phyloP scores from a whole-genome alignment of 192 early-diverging fungal species.

The Rhizoclosmatium globosum region DNA sequence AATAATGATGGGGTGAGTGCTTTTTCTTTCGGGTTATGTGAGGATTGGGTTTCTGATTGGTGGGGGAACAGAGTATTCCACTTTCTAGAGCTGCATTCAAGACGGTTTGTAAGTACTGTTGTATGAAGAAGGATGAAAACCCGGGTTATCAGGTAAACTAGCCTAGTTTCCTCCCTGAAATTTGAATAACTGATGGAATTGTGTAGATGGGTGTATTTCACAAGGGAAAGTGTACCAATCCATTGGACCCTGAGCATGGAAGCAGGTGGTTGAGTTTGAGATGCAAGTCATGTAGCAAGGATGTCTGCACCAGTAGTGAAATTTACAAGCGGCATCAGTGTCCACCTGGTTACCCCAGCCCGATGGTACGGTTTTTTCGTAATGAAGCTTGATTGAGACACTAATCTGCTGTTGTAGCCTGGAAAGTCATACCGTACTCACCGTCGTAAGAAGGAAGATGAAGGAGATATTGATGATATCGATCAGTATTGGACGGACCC shows the following conservation, averaged over 20 bases:
- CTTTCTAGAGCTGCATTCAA: slow-evolving; percentile 34
- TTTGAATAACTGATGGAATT: neutral
- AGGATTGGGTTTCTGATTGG: neutral
- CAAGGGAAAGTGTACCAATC: slow-evolving; percentile 37
- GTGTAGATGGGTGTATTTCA: slow-evolving; percentile 37
- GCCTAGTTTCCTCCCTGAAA: too few species aligned
- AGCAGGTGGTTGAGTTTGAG: slow-evolving; percentile 27
- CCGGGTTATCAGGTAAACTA: slow-evolving; percentile 26
- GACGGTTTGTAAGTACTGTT: slow-evolving; percentile 38
- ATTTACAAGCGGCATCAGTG: slow-evolving; percentile 39
- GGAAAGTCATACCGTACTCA: slow-evolving; percentile 38
- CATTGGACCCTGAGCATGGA: slow-evolving; percentile 33
- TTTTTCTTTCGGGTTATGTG: neutral
- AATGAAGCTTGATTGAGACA: neutral
- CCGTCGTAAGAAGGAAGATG: slow-evolving; percentile 39
- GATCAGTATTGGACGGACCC: slow-evolving; percentile 38
- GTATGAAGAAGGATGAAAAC: slow-evolving; percentile 33
- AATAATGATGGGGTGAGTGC: slow-evolving; percentile 33
- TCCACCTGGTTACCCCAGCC: slow-evolving; percentile 31
- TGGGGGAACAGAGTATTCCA: slow-evolving; percentile 11
- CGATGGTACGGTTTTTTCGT: slow-evolving; percentile 19
- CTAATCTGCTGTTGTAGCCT: neutral
- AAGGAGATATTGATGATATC: slow-evolving; percentile 34
- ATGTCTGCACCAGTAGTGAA: slow-evolving; percentile 30
- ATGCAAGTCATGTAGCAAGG: slow-evolving; percentile 36